Evolutionary conservation across 306 rosid genomes (phyloP), one percentile per base, ranked within the genome.

Genomic region (Lagenaria siceraria): DNA sequence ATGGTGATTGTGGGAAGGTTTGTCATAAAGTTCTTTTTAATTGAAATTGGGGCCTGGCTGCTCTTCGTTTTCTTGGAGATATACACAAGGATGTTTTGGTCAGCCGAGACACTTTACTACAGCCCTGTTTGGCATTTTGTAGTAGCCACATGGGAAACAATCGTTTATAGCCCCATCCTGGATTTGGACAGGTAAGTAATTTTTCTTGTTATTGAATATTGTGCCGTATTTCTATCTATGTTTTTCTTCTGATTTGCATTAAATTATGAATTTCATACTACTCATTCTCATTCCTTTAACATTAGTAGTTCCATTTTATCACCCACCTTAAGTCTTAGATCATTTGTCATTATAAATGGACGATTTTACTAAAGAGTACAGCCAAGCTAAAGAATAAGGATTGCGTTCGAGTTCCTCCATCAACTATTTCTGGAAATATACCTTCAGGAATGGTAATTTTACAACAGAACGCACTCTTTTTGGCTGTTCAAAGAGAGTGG

Each of bases 11-110:
- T 95, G 58, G 97, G 98, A 60, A 92, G 98, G 80, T 92, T 95
- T 77, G 68, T 95, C 66, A 77, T 92, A 65, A 92, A 92, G 84
- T 92, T 90, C 82, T 68, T 92, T 59, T 81, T 95, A 87, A 78
- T 95, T 24, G 97, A 95, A 87, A 84, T 95, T 46, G 97, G 93
- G 79, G 97, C 93, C 10, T 95, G 98, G 98, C 61, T 86, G 49
- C 95, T 95, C 81, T 95, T 95, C 62, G 88, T 95, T 85, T 95
- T 95, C 84, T 84, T 95, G 81, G 97, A 95, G 90, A 95, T 93
- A 35, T 92, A 95, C 85, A 92, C 98, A 8, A 89, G 97, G 83
- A 89, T 95, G 96, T 95, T 95, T 79, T 95, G 98, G 98, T 84
- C 98, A 8, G 91, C 95, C 46, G 97, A 95, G 82, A 82, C 96